Percentiles rank a stretch among this genome's conserved stretches.
phyloP scores from a whole-genome alignment of 768 basidiomycete species.

The Mycena capillaripes region DNA sequence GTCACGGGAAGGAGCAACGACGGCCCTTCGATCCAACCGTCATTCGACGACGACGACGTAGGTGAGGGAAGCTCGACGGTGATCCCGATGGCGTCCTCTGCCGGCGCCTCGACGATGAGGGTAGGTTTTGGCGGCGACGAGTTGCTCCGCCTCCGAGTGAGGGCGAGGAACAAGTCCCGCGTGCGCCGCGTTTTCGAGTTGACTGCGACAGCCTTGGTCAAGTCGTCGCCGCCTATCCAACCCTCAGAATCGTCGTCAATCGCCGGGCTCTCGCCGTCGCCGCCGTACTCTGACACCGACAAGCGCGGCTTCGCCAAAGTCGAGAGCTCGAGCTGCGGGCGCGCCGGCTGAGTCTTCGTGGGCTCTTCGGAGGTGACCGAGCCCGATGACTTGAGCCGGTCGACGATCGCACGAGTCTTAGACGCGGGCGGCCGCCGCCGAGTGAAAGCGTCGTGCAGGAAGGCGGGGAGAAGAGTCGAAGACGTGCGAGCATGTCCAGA shows the following conservation, averaged over 20 bases:
- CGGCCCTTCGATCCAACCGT: conserved; percentile 58
- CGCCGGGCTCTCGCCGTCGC: conserved; percentile 48
- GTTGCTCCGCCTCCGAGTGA: conserved; percentile 57
- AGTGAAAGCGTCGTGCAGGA: conserved; percentile 57
- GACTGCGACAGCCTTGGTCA: conserved; percentile 34
- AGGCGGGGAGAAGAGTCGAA: conserved; percentile 61
- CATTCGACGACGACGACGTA: conserved; percentile 45
- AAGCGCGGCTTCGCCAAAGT: conserved; percentile 49
- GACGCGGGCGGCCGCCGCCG: conserved; percentile 60
- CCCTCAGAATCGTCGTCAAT: conserved; percentile 60
- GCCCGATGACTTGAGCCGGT: conserved; percentile 60
- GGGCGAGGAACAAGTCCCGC: conserved; percentile 58
- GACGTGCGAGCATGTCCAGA: conserved; percentile 46
- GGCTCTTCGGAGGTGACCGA: neutral
- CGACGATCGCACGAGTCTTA: conserved; percentile 72
- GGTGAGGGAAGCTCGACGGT: conserved; percentile 40
- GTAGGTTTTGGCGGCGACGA: conserved; percentile 48
- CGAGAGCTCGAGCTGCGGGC: conserved; percentile 26
- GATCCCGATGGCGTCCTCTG: conserved; percentile 26
- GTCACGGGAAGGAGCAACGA: conserved; percentile 19
- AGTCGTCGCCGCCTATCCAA: conserved; percentile 56
- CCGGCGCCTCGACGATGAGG: conserved; percentile 30
- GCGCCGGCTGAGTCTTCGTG: neutral
- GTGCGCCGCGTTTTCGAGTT: conserved; percentile 55
- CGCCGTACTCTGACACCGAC: conserved; percentile 57